phyloP scores from a whole-genome alignment of 1,139 yeast genomes.

The Saccharomycopsis crataegensis region DNA sequence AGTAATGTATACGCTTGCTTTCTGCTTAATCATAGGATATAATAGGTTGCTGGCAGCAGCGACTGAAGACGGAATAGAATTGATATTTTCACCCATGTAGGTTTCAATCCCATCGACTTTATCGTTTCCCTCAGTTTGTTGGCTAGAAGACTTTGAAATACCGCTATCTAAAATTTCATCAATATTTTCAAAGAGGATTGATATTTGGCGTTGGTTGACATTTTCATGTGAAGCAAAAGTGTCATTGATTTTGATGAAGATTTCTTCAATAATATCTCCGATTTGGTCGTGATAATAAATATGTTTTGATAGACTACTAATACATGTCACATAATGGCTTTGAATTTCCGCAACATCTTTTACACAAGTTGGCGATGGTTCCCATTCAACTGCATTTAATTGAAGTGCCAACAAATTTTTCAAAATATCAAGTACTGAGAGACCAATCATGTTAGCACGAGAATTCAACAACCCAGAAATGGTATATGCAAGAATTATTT shows the following conservation, averaged over 20 bases:
- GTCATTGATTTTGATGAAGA: slow-evolving; percentile 27
- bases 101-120: slow-evolving; percentile 4
- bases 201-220: not conserved
- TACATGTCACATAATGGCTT: slow-evolving; percentile 34
- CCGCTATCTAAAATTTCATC: slow-evolving; percentile 4
- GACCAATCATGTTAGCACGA: slow-evolving; percentile 77
- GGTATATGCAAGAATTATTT: slow-evolving; percentile 43
- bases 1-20: slow-evolving; percentile 4
- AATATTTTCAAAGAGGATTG: slow-evolving; percentile 7
- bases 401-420: slow-evolving; percentile 59
- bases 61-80: not conserved
- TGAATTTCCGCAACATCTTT: slow-evolving; percentile 22
- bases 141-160: not conserved
- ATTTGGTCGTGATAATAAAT: slow-evolving; percentile 74
- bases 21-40: slow-evolving; percentile 10
- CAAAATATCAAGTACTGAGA: slow-evolving; percentile 78
- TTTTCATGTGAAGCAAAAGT: not conserved
- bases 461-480: slow-evolving; percentile 69
- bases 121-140: not conserved
- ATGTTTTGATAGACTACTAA: slow-evolving; percentile 61
- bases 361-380: slow-evolving; percentile 22
- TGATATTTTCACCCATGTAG: not conserved
- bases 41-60: not conserved
- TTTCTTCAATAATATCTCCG: slow-evolving; percentile 63
- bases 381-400: slow-evolving; percentile 1